Conservation (phyloP, 495 filamentous ascomycete genomes). For the Talaromyces proteolyticus region DNA sequence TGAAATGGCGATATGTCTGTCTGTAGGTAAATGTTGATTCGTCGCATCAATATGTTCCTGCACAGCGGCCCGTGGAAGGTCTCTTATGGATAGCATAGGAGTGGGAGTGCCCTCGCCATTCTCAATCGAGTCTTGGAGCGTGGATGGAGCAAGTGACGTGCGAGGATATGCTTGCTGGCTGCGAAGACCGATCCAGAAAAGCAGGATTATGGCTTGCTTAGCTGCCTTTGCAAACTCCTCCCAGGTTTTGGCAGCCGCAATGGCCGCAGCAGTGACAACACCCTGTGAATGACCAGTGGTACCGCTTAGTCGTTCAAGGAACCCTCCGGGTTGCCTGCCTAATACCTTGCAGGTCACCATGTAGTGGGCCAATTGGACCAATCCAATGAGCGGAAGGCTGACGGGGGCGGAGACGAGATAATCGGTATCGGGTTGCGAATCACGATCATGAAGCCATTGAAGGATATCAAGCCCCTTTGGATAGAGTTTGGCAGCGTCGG, state of each 20-base stretch:
- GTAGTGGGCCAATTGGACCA: constrained; percentile 93
- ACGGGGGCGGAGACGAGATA: constrained; percentile 97
- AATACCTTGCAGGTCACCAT: constrained; percentile 85
- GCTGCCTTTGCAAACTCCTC: constrained; percentile 77
- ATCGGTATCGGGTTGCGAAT: constrained; percentile 86
- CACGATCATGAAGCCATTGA: constrained; percentile 81
- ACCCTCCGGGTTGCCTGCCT: constrained; percentile 77
- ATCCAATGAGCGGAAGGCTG: constrained; percentile 91
- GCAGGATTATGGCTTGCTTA: constrained; percentile 74
- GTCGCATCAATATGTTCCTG: constrained; percentile 94
- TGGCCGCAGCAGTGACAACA: constrained; percentile 87
- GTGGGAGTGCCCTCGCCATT: constrained; percentile 91
- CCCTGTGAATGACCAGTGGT: constrained; percentile 97
- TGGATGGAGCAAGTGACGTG: constrained; percentile 85
- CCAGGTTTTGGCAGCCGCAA: constrained; percentile 83
- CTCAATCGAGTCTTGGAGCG: constrained; percentile 90
- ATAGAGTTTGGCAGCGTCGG: constrained; percentile 88
- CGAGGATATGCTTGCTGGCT: constrained; percentile 96
- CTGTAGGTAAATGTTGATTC: constrained; percentile 88
- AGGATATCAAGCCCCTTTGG: constrained; percentile 92
- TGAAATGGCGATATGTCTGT: constrained; percentile 91
- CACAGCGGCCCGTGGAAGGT: constrained; percentile 75
- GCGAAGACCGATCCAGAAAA: constrained; percentile 99
- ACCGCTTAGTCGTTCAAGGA: constrained; percentile 74
- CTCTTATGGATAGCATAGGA: constrained; percentile 95